phyloP scores from a whole-genome alignment of 2,329 filamentous ascomycete species.

The Seiridium cupressi region DNA sequence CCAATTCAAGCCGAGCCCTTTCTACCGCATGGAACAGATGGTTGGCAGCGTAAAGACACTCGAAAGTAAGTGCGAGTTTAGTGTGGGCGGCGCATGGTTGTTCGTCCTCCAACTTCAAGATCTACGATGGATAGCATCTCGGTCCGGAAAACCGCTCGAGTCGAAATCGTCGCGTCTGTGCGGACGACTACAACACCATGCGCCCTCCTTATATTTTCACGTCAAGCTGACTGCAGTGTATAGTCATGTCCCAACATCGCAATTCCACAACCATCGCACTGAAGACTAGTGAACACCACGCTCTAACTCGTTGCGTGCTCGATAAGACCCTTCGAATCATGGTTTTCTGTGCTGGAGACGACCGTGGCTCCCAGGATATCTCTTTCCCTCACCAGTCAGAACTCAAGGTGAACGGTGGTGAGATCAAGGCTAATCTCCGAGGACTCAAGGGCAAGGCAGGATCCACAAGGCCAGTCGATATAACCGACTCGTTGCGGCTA shows the following conservation, averaged over 20 bases:
- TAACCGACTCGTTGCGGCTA: constrained; percentile 74
- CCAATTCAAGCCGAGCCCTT: constrained; percentile 72
- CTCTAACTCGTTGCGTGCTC: constrained; percentile 52
- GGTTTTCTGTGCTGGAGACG: constrained; percentile 77
- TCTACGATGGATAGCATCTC: too few species aligned
- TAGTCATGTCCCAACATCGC: constrained; percentile 55
- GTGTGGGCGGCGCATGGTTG: background rate
- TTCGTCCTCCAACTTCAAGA: too few species aligned
- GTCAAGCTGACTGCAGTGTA: background rate
- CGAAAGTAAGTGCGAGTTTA: constrained; percentile 57
- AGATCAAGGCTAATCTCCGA: constrained; percentile 89
- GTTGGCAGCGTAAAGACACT: constrained; percentile 66
- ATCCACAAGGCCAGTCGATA: constrained; percentile 88
- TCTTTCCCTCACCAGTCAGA: constrained; percentile 91
- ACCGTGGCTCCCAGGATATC: constrained; percentile 68
- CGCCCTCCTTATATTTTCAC: background rate
- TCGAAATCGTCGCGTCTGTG: too few species aligned
- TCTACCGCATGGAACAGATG: constrained; percentile 69
- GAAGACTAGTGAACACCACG: constrained; percentile 48
- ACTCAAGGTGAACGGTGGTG: constrained; percentile 82
- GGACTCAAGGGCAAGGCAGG: constrained; percentile 96
- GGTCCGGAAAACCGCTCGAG: too few species aligned
- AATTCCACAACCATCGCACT: constrained; percentile 46
- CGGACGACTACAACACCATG: background rate
- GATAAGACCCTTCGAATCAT: constrained; percentile 71